Evolutionary conservation across 306 rosid species (phyloP).

Genomic region (Astragalus membranaceus): DNA sequence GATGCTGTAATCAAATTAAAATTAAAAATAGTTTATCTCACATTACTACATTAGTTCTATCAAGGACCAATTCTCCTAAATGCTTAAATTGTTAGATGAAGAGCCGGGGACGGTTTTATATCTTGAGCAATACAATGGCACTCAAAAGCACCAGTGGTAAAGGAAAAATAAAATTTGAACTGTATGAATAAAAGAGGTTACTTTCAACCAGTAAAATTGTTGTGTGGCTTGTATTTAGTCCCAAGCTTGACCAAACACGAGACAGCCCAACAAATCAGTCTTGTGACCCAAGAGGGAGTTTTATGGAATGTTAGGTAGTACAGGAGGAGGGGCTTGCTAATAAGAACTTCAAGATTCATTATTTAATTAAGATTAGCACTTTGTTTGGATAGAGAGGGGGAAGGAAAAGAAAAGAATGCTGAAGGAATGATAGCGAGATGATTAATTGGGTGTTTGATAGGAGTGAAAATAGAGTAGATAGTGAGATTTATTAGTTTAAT

Average conservation of each 20-base stretch:
- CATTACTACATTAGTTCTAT: background rate
- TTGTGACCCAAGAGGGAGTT: background rate
- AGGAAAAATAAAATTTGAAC: background rate
- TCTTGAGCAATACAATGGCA: background rate
- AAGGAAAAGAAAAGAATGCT: too few species aligned
- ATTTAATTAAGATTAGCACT: too few species aligned
- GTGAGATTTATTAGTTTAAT: too few species aligned
- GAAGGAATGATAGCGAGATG: too few species aligned
- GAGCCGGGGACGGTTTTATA: background rate
- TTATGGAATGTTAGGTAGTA: background rate
- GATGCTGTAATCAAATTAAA: background rate
- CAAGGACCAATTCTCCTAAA: slow-evolving; percentile 6
- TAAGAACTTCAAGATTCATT: background rate
- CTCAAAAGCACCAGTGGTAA: background rate
- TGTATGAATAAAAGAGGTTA: background rate
- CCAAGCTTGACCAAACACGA: background rate
- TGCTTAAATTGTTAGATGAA: background rate
- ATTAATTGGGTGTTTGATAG: too few species aligned
- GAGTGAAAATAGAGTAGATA: too few species aligned
- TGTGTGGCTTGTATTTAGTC: slow-evolving; percentile 4
- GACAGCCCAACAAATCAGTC: background rate
- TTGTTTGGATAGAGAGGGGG: too few species aligned
- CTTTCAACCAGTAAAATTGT: slow-evolving; percentile 5
- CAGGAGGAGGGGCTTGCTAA: background rate
- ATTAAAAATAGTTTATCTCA: background rate